Conservation (phyloP, 2,329 filamentous ascomycete species). For the Intubia oerlemansii region DNA sequence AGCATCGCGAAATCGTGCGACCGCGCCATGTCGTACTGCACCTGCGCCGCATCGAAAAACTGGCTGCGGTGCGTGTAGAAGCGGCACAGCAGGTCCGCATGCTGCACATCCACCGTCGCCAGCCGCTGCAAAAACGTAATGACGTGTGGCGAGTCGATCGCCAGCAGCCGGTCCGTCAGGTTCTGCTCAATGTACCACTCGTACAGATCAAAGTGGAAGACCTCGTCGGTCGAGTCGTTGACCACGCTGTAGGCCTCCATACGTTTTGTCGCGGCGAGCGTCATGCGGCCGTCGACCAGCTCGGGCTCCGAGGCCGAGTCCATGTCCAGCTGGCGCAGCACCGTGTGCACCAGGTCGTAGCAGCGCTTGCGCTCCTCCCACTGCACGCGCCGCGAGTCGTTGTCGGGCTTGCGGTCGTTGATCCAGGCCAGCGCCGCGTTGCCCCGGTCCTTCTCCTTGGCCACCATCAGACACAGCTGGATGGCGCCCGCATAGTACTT, state of each 20-base stretch:
- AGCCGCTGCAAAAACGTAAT: constrained; percentile 67
- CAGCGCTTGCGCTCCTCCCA: constrained; percentile 56
- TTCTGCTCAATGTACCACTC: constrained; percentile 86
- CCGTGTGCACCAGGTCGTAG: constrained; percentile 73
- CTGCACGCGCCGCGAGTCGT: constrained; percentile 45
- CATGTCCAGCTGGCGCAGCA: constrained; percentile 56
- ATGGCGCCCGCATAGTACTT: constrained; percentile 91
- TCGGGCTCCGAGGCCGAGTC: constrained; percentile 48
- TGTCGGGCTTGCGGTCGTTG: constrained; percentile 54
- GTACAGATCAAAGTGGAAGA: constrained; percentile 92
- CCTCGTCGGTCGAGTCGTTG: constrained; percentile 69
- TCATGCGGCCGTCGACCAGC: constrained; percentile 56
- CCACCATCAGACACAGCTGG: constrained; percentile 64
- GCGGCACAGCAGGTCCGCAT: constrained; percentile 80
- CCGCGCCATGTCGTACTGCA: constrained; percentile 65
- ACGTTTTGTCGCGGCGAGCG: constrained; percentile 55
- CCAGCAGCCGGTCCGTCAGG: constrained; percentile 68
- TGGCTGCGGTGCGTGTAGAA: constrained; percentile 74
- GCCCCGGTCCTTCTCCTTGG: constrained; percentile 65
- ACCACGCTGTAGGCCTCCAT: constrained; percentile 83
- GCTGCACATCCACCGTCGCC: constrained; percentile 46
- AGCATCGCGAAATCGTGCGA: constrained; percentile 39
- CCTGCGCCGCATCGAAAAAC: constrained; percentile 71
- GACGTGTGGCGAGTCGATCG: constrained; percentile 68
- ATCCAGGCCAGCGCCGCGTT: constrained; percentile 75